These are phyloP conservation scores for Hebeloma cylindrosporum DNA, from an alignment of 768 basidiomycete genomes.

Conservation along the genomic window DNA sequence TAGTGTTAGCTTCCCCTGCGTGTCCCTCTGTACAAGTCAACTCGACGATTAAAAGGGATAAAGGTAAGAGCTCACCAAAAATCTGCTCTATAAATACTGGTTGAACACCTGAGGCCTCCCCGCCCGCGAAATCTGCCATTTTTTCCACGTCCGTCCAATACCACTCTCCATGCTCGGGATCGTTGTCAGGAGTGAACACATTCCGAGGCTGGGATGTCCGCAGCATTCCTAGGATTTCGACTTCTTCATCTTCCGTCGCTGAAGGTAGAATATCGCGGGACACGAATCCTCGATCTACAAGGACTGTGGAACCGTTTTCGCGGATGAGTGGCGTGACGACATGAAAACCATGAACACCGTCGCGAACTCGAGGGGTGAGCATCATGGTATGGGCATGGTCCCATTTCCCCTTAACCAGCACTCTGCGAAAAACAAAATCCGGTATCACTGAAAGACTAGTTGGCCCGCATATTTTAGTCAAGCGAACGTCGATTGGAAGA, in stretches of 20 bases:
- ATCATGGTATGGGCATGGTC: conserved; percentile 77
- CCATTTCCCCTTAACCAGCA: conserved; percentile 76
- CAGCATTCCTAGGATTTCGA: conserved; percentile 85
- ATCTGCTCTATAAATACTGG: conserved; percentile 90
- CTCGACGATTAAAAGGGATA: conserved; percentile 6
- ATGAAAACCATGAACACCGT: conserved; percentile 86
- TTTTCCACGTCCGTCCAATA: conserved; percentile 86
- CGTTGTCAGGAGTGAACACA: conserved; percentile 86
- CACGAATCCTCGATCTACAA: conserved; percentile 94
- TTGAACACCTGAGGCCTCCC: conserved; percentile 69
- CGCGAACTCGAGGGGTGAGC: conserved; percentile 82
- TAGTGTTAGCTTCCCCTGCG: conserved; percentile 65
- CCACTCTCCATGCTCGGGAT: conserved; percentile 79
- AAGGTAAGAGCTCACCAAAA: conserved; percentile 59
- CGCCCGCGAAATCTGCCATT: conserved; percentile 80
- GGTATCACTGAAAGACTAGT: conserved; percentile 68
- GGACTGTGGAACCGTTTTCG: conserved; percentile 75
- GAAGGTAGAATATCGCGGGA: conserved; percentile 45
- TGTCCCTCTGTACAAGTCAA: conserved; percentile 65
- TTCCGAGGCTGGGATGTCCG: conserved; percentile 74
- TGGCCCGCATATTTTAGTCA: conserved; percentile 19
- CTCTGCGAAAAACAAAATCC: conserved; percentile 88
- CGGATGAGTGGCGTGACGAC: conserved; percentile 86
- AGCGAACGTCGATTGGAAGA: conserved; percentile 7
- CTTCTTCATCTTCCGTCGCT: conserved; percentile 48